Base-by-base conservation (phyloP, 495 filamentous ascomycete species). In the Aspergillus saccharolyticus region DNA sequence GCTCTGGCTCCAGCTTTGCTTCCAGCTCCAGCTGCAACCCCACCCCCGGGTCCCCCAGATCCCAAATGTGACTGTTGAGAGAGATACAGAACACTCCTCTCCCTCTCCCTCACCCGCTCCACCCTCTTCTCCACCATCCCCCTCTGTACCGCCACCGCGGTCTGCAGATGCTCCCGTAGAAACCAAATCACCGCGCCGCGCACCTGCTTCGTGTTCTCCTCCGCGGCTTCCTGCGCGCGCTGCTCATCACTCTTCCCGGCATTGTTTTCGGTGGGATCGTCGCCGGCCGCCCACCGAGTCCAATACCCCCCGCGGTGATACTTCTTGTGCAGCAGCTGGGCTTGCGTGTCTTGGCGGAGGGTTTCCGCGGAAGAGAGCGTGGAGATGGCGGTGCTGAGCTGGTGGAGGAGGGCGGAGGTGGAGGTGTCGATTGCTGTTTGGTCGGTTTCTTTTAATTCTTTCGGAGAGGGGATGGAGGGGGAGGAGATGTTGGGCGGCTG, bases 71-170 rank as follows among this genome's bases (percentile, higher is more conserved):
- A n/a, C 20, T 33, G 44, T 8, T 39, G 19, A 3, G 45, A 58
- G 59, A 66, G 59, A 57, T 91, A 88, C 57, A 96, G 71, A 48
- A 93, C 81, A 70, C 89, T 94, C 74, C 88, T 90, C 69, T 86
- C 91, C 80, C 86, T 90, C 77, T 97, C 95, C 65, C 91, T 77
- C 66, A 91, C 89, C 56, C 95, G 75, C 66, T 83, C 82, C 57
- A 97, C 70, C 64, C 94, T 72, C 66, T 87, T 88, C 73, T 96
- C 94, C 76, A 97, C 95, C 89, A 97, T 96, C 48, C 75, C 78
- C 53, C 89, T 80, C 77, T 97, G 92, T 59, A 88, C 82, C 69
- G 83, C 77, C 30, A 86, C 86, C 14, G 84, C 89, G 56, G 84
- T 79, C 72, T 94, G 89, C 42, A 98, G 69, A 62, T 82, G 80